A percentile compares a stretch with the other conserved stretches of the same genome.
These are phyloP conservation scores for Alloteropsis semialata DNA, from an alignment of 176 grass and related monocot species.

Conservation along the genomic window DNA sequence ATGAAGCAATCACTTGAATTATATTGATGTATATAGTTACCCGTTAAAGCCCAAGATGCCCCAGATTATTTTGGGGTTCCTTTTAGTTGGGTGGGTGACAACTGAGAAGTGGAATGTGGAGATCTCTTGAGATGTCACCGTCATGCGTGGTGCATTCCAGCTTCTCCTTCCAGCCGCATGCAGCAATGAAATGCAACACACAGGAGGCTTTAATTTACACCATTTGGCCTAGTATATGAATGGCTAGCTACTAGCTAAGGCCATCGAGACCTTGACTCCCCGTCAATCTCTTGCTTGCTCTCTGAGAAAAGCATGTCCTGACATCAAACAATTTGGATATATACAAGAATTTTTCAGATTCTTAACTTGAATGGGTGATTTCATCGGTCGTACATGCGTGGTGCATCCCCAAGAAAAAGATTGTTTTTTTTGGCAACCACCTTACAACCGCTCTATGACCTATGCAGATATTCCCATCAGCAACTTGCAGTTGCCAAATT, in stretches of 20 bases:
- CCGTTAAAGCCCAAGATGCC: constrained; percentile 18
- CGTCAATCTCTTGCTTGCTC: not conserved
- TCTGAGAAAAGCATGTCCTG: not conserved
- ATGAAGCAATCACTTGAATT: not conserved
- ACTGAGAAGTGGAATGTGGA: too few species aligned
- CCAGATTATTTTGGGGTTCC: not conserved
- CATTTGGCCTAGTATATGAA: not conserved
- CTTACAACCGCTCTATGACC: not conserved
- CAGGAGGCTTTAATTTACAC: not conserved
- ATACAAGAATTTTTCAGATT: not conserved
- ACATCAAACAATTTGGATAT: not conserved
- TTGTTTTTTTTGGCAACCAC: too few species aligned
- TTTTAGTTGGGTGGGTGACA: constrained; percentile 14
- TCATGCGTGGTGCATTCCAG: not conserved
- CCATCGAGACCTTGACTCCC: not conserved
- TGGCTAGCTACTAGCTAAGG: not conserved
- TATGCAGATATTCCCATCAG: not conserved
- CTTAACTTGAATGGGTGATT: not conserved
- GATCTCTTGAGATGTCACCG: not conserved
- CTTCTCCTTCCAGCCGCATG: not conserved
- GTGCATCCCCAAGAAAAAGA: not conserved
- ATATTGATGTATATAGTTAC: constrained; percentile 33
- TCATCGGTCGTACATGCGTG: not conserved
- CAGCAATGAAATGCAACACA: not conserved
- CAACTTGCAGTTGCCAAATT: not conserved